Evolutionary conservation across 23 red algal species (phyloP).

Genomic region (Gracilaria caudata): DNA sequence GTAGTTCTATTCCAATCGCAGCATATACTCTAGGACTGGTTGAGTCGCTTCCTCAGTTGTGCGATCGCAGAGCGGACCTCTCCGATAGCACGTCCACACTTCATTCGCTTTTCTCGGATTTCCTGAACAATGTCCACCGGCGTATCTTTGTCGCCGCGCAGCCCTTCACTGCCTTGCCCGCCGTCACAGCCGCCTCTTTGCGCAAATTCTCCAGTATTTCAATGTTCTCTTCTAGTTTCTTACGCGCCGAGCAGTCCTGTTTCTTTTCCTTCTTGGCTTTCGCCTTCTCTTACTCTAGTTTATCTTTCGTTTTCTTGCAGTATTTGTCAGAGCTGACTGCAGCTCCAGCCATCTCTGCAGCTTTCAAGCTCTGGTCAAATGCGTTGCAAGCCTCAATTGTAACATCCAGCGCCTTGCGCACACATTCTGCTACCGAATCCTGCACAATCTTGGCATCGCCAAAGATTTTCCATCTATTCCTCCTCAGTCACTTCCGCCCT

Average conservation of each 20-base stretch:
- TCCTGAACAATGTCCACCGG: background rate
- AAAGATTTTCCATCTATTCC: background rate
- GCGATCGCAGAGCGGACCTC: background rate
- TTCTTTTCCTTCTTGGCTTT: background rate
- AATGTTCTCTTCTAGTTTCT: background rate
- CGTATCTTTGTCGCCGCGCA: background rate
- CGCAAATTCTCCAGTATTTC: background rate
- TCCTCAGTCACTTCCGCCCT: background rate
- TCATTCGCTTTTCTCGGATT: background rate
- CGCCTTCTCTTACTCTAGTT: background rate
- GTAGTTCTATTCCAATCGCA: background rate
- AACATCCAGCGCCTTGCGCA: background rate
- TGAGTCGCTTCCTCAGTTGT: background rate
- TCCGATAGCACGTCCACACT: background rate
- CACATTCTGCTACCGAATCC: background rate
- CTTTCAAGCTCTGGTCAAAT: background rate
- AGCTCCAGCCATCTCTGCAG: background rate
- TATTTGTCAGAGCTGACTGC: background rate
- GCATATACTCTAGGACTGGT: background rate
- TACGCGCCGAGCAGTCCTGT: background rate
- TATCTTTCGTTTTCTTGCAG: background rate
- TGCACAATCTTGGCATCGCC: background rate
- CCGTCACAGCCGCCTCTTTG: background rate
- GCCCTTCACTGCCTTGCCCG: slow-evolving; percentile 11
- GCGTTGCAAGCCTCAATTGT: background rate